Percentiles rank a stretch among this genome's conserved stretches.
These are phyloP conservation scores for Pyrenophora graminea DNA, from an alignment of 2,329 filamentous ascomycete genomes.

Conservation along the genomic window DNA sequence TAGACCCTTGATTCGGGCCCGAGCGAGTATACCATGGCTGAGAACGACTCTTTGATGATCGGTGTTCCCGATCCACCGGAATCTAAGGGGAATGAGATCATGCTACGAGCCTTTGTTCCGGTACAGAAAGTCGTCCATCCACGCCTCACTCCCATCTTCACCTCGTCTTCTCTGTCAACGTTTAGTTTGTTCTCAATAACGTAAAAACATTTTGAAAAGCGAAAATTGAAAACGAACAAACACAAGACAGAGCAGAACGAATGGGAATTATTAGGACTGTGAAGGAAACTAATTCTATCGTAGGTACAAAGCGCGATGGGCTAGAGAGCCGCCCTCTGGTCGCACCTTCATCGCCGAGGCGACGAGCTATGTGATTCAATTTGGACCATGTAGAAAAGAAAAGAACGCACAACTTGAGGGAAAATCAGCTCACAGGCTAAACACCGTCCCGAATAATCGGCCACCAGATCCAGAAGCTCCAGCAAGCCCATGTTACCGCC, in stretches of 20 bases:
- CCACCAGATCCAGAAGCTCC: conserved; percentile 27
- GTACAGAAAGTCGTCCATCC: no score
- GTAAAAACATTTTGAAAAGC: not conserved
- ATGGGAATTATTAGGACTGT: conserved; percentile 3
- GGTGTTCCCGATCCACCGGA: no score
- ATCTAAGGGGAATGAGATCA: no score
- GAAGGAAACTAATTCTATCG: conserved; percentile 8
- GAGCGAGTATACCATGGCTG: no score
- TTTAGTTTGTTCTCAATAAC: not conserved
- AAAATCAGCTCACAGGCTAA: conserved; percentile 14
- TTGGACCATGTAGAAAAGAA: conserved; percentile 14
- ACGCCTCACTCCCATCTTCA: no score
- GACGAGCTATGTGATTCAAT: conserved; percentile 17
- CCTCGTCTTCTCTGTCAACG: no score
- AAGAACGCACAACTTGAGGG: conserved; percentile 10
- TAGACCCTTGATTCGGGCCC: no score
- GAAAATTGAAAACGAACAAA: not conserved
- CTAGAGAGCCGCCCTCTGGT: conserved; percentile 8
- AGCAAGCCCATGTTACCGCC: conserved; percentile 30
- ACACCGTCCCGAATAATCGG: conserved; percentile 17
- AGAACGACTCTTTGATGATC: no score
- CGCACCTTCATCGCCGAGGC: conserved; percentile 12
- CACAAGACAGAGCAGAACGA: not conserved
- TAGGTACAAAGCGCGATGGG: conserved; percentile 13
- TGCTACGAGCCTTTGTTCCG: no score